Evolutionary conservation across 805 yeast genomes (phyloP).

Genomic region (Cyberlindnera lachancei): DNA sequence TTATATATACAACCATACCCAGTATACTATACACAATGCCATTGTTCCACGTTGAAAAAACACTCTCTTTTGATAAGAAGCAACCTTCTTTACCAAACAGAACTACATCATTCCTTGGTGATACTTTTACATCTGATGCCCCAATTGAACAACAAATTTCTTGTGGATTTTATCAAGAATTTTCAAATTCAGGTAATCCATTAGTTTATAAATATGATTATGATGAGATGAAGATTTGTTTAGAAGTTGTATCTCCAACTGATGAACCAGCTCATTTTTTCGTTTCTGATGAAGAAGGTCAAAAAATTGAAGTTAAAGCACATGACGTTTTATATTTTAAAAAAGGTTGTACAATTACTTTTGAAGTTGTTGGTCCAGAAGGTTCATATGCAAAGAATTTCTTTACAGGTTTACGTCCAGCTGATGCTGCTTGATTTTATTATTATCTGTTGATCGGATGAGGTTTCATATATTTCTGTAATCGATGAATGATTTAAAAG

Average conservation of each 20-base stretch:
- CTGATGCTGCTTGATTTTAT: slow-evolving; percentile 25
- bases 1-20: too few species aligned
- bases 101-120: slow-evolving; percentile 64
- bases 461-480: too few species aligned
- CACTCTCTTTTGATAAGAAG: slow-evolving; percentile 46
- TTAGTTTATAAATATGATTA: slow-evolving; percentile 59
- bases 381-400: slow-evolving; percentile 50
- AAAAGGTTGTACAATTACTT: slow-evolving; percentile 61
- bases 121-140: slow-evolving; percentile 53
- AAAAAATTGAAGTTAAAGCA: slow-evolving; percentile 47
- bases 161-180: slow-evolving; percentile 62
- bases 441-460: slow-evolving; percentile 7
- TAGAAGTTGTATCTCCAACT: slow-evolving; percentile 37
- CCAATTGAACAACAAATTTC: slow-evolving; percentile 53
- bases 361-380: slow-evolving; percentile 44
- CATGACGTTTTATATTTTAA: slow-evolving; percentile 64
- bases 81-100: slow-evolving; percentile 58
- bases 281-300: slow-evolving; percentile 59
- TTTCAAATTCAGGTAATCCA: slow-evolving; percentile 49
- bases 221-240: slow-evolving; percentile 65
- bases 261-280: slow-evolving; percentile 50
- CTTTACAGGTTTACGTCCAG: slow-evolving; percentile 55
- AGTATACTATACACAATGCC: slow-evolving; percentile 15
- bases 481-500: too few species aligned
- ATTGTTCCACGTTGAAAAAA: slow-evolving; percentile 40